phyloP scores from a whole-genome alignment of 1,284 basidiomycete species.

The Cryptococcus sp. region DNA sequence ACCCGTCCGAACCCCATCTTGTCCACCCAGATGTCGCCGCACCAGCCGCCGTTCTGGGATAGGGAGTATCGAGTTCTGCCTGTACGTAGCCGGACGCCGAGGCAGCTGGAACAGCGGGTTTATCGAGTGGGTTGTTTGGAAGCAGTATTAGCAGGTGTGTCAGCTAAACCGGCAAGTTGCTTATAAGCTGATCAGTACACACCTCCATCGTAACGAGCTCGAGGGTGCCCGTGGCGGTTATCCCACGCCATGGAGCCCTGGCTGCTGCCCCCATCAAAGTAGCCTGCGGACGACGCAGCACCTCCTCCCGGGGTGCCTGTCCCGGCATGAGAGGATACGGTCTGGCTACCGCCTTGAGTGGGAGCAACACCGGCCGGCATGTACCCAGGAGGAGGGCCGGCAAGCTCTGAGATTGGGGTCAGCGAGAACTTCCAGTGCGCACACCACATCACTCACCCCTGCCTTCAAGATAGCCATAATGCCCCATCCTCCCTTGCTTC shows the following conservation, averaged over 20 bases:
- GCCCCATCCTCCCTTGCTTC: constrained; percentile 37
- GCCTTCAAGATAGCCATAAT: constrained; percentile 43
- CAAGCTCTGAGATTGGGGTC: constrained; percentile 24
- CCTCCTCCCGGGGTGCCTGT: constrained; percentile 2
- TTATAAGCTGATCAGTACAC: constrained; percentile 9
- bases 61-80: constrained; percentile 38
- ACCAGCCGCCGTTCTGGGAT: constrained; percentile 21
- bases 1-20: constrained; percentile 20
- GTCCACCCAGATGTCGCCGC: constrained; percentile 25
- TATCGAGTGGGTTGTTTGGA: not conserved
- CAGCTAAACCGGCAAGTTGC: not conserved
- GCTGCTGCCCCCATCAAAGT: not conserved
- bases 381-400: constrained; percentile 35
- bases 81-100: constrained; percentile 19
- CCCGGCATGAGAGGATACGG: constrained; percentile 4
- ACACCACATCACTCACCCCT: constrained; percentile 23
- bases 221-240: constrained; percentile 13
- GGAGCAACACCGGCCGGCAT: constrained; percentile 29
- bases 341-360: not conserved
- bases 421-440: too few species aligned
- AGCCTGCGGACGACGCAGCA: not conserved
- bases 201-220: constrained; percentile 40
- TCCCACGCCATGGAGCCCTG: constrained; percentile 22
- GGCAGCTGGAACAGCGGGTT: constrained; percentile 9
- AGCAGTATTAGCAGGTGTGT: constrained; percentile 1